Evolutionary conservation across 108 stramenopile species (phyloP).

Genomic region (Cyclotella distinguenda): DNA sequence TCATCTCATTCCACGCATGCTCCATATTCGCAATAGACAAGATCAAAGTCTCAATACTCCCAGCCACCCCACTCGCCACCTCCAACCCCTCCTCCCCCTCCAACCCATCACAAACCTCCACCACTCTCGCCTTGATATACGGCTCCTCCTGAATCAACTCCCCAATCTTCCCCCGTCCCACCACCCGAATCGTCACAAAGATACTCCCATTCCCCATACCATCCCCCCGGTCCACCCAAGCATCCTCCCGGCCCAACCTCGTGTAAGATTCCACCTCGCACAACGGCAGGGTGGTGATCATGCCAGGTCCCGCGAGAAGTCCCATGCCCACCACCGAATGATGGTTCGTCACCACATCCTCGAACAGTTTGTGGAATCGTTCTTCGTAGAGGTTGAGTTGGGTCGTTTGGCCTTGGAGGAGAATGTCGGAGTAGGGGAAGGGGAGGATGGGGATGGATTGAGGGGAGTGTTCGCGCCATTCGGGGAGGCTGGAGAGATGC

Average conservation of each 20-base stretch:
- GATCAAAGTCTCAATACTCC: slow-evolving; percentile 61
- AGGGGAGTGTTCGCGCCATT: slow-evolving; percentile 35
- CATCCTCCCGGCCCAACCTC: slow-evolving; percentile 10
- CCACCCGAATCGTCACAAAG: slow-evolving; percentile 70
- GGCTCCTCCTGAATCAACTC: slow-evolving; percentile 63
- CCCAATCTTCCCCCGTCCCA: slow-evolving; percentile 59
- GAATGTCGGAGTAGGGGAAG: slow-evolving; percentile 68
- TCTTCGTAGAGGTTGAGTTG: slow-evolving; percentile 79
- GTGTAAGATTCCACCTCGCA: slow-evolving; percentile 80
- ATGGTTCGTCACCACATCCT: slow-evolving; percentile 63
- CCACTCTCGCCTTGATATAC: slow-evolving; percentile 62
- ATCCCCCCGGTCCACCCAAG: slow-evolving; percentile 34
- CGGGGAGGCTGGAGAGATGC: neutral
- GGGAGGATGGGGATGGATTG: slow-evolving; percentile 65
- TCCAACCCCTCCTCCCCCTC: slow-evolving; percentile 32
- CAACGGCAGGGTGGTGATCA: slow-evolving; percentile 72
- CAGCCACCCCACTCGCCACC: slow-evolving; percentile 54
- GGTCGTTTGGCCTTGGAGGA: slow-evolving; percentile 75
- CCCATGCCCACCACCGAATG: slow-evolving; percentile 80
- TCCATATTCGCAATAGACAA: slow-evolving; percentile 50
- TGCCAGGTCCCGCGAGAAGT: slow-evolving; percentile 54
- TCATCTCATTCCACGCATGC: neutral
- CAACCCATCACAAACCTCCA: slow-evolving; percentile 61
- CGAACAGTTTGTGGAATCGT: slow-evolving; percentile 71
- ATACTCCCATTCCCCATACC: slow-evolving; percentile 66